These are phyloP conservation scores for Trichoderma aggressivum DNA, from an alignment of 2,329 filamentous ascomycete species.

Conservation along the genomic window DNA sequence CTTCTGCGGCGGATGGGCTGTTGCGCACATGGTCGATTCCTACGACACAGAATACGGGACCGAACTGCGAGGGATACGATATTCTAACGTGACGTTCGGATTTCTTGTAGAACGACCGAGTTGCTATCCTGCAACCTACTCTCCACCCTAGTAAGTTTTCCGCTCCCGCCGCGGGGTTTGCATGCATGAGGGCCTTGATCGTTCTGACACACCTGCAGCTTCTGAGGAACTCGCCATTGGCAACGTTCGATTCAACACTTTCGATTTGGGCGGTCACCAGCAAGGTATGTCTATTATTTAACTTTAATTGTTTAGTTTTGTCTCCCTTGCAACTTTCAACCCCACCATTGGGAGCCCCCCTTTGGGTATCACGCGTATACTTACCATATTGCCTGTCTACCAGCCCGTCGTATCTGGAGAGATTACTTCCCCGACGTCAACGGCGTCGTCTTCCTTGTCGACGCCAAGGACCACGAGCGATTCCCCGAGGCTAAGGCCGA, in stretches of 20 bases:
- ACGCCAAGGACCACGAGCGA: constrained; percentile 95
- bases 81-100: constrained; percentile 24
- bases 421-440: constrained; percentile 96
- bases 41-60: neutral
- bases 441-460: constrained; percentile 96
- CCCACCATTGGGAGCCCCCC: neutral
- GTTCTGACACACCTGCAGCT: constrained; percentile 46
- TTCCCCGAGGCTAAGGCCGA: constrained; percentile 94
- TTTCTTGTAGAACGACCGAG: constrained; percentile 75
- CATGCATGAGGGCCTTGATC: neutral
- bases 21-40: neutral
- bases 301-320: neutral
- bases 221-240: constrained; percentile 91
- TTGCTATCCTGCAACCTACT: constrained; percentile 85
- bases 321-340: neutral
- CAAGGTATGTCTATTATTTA: constrained; percentile 58
- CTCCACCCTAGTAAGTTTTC: constrained; percentile 76
- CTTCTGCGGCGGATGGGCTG: neutral
- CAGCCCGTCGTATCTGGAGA: constrained; percentile 89
- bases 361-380: neutral
- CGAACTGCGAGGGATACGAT: neutral
- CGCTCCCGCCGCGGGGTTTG: neutral
- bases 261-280: constrained; percentile 89
- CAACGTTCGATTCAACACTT: constrained; percentile 91
- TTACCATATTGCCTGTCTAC: neutral